These are phyloP conservation scores for Oryza brachyantha DNA, from an alignment of 176 grass and related monocot genomes.

Conservation along the genomic window DNA sequence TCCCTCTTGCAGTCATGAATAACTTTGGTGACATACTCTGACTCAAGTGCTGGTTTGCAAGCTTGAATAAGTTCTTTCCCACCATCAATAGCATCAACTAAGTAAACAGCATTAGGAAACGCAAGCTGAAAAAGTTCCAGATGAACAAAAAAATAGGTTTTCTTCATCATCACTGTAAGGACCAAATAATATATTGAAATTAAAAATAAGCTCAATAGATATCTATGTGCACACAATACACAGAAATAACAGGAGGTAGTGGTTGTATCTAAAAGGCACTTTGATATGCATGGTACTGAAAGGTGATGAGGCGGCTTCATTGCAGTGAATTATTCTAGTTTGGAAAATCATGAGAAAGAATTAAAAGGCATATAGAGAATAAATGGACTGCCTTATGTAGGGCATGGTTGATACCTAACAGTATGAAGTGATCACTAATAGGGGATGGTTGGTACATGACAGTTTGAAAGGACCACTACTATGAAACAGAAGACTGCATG, in stretches of 20 bases:
- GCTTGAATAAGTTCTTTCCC: constrained; percentile 67
- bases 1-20: constrained; percentile 99
- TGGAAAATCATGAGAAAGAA: neutral
- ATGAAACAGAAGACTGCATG: neutral
- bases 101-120: constrained; percentile 79
- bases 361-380: neutral
- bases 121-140: constrained; percentile 61
- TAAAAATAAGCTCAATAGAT: constrained; percentile 16
- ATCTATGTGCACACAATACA: neutral
- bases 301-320: neutral
- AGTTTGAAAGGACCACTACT: neutral
- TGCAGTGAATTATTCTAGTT: neutral
- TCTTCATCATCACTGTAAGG: neutral
- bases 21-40: constrained; percentile 77
- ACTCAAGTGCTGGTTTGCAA: constrained; percentile 93
- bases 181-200: neutral
- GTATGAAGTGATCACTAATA: neutral
- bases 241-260: neutral
- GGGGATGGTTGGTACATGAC: neutral
- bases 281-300: constrained; percentile 6
- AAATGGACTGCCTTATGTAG: neutral
- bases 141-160: constrained; percentile 14
- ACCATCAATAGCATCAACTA: constrained; percentile 91
- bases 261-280: neutral
- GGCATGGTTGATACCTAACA: neutral